Base-by-base conservation (phyloP, 768 basidiomycete genomes). In the Rhodocollybia butyracea region DNA sequence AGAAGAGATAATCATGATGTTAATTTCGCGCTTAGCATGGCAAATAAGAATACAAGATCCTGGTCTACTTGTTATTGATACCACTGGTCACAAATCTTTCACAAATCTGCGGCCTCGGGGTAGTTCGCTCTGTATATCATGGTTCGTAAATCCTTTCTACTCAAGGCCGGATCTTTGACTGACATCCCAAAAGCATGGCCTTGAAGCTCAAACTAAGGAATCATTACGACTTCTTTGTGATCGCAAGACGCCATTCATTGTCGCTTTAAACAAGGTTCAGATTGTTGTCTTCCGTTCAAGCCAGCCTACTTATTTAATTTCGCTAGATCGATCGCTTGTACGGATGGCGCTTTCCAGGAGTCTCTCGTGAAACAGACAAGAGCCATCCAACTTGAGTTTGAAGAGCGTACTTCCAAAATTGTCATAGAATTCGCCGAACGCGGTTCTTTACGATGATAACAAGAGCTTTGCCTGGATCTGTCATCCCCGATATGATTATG, bases 401-500 rank as follows among this genome's bases (percentile, higher is more conserved):
- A 93, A 66, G 89, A 93, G 63, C 89, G 94, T 56, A 78, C 89
- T 15, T 66, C 84, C 62, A 88, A 90, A 71, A 94, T 91, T 29
- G 89, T 90, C 54, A 69, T 98, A 54, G 94, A 93, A 3, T 96
- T 99, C 67, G 93, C 96, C n/a, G 94, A 99, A 99, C 70, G 85
- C 97, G 45, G 84, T 88, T 46, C 84, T 95, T 53, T 98, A 98
- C 78, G 98, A 98, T 74, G 91, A 98, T 48, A 99, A 99, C 84
- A 96, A 92, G 78, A 94, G 82, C 72, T 88, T 97, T 59, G 91
- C 86, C 51, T 82, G 89, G 57, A 95, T 98, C 96, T 2, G 80
- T 99, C 46, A 95, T 99, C 12, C 96, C 97, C 27, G 97, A 98
- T 75, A 96, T 99, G 96, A 94, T 99, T 74, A 92, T 95, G 91